A percentile compares a stretch with the other conserved stretches of the same genome.
phyloP scores from a whole-genome alignment of 495 filamentous ascomycete genomes.

The Rusavskia elegans region DNA sequence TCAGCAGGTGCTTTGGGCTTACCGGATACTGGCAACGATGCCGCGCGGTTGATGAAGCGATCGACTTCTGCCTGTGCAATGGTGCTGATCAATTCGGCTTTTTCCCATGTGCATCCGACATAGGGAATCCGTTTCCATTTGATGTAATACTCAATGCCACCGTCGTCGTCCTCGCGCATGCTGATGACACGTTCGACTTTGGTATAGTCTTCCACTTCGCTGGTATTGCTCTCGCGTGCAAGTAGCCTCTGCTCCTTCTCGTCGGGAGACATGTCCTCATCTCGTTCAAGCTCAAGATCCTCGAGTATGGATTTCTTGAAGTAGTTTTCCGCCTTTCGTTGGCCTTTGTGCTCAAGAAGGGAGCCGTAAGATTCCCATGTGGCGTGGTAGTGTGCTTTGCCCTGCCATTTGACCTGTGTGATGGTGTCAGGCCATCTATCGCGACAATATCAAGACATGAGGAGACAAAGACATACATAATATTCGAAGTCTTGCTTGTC shows the following conservation, averaged over 20 bases:
- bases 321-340: conserved; percentile 85
- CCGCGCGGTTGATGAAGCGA: conserved; percentile 67
- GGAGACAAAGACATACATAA: conserved; percentile 30
- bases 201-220: conserved; percentile 70
- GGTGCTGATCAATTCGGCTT: conserved; percentile 53
- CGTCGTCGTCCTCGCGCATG: conserved; percentile 56
- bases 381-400: conserved; percentile 82
- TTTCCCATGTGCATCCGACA: conserved; percentile 89
- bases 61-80: conserved; percentile 80
- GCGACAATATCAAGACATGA: background rate
- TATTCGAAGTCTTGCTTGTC: conserved; percentile 77
- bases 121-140: conserved; percentile 86
- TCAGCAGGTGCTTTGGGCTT: conserved; percentile 54
- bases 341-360: conserved; percentile 53
- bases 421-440: background rate
- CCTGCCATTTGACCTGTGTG: conserved; percentile 81
- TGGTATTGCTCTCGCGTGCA: conserved; percentile 70
- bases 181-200: conserved; percentile 87
- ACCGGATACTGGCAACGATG: conserved; percentile 60
- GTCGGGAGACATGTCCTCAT: conserved; percentile 61
- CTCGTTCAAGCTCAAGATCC: conserved; percentile 52
- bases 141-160: conserved; percentile 60
- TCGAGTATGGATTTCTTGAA: conserved; percentile 63
- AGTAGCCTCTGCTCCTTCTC: conserved; percentile 83
- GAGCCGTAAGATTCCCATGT: conserved; percentile 76